Percentiles rank a stretch among this genome's conserved stretches.
These are phyloP conservation scores for Paramecium sonneborni DNA, from an alignment of 73 alveolate species.

Conservation along the genomic window DNA sequence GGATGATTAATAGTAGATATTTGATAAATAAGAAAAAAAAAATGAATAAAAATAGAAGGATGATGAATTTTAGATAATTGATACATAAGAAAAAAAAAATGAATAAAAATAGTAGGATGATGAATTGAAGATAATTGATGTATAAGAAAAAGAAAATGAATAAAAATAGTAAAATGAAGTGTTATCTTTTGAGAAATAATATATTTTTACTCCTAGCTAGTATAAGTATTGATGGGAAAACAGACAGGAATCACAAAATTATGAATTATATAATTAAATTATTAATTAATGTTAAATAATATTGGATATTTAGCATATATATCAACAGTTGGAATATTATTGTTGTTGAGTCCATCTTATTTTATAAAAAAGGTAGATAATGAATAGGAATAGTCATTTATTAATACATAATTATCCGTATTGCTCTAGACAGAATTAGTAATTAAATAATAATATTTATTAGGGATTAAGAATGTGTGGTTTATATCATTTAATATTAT, in stretches of 20 bases:
- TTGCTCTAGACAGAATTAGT: background rate
- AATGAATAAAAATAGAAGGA: background rate
- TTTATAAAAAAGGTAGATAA: background rate
- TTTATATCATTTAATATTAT: background rate
- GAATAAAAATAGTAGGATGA: too few relatives aligned
- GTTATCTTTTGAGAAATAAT: too few relatives aligned
- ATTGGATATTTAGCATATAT: background rate
- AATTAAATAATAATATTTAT: background rate
- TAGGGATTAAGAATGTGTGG: conserved; percentile 24
- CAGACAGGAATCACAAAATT: too few relatives aligned
- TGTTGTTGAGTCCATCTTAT: background rate
- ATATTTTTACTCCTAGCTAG: too few relatives aligned
- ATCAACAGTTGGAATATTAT: background rate
- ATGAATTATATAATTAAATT: too few relatives aligned
- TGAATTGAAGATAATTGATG: background rate
- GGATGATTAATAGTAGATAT: background rate
- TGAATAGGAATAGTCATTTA: background rate
- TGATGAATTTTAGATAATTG: background rate
- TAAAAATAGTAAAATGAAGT: too few relatives aligned
- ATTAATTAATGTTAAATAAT: background rate
- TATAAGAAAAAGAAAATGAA: background rate
- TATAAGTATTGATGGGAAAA: too few relatives aligned
- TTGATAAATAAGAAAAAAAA: background rate
- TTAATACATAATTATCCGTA: background rate
- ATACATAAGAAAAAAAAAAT: background rate